phyloP scores from a whole-genome alignment of 331 rosid genomes.

The Pyracantha coccinea region DNA sequence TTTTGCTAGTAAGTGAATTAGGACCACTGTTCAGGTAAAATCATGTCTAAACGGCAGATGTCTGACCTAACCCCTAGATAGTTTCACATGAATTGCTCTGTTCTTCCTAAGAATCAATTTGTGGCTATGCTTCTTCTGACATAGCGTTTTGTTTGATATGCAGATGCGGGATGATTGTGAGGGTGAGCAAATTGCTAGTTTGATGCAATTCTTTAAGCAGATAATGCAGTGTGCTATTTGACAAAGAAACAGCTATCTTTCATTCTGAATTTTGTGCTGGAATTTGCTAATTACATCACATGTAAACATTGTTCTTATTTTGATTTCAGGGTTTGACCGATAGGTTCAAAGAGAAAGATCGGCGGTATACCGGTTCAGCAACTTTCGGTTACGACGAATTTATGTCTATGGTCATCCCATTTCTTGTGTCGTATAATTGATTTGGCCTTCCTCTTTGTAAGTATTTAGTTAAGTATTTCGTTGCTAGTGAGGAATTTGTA shows the following conservation, averaged over 20 bases:
- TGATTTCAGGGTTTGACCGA: slow-evolving; percentile 86
- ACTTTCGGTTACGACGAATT: slow-evolving; percentile 52
- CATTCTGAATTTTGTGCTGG: background rate
- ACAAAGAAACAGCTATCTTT: background rate
- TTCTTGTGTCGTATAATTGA: slow-evolving; percentile 69
- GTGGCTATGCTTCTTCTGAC: slow-evolving; percentile 29
- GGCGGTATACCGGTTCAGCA: slow-evolving; percentile 52
- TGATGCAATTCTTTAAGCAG: background rate
- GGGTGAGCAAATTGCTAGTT: slow-evolving; percentile 39
- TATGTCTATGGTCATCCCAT: slow-evolving; percentile 79
- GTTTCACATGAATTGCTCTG: background rate
- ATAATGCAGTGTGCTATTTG: background rate
- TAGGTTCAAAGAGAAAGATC: slow-evolving; percentile 81
- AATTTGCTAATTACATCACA: background rate
- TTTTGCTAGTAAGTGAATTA: background rate
- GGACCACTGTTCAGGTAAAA: background rate
- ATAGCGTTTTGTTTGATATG: slow-evolving; percentile 25
- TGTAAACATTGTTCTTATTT: background rate
- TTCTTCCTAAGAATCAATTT: background rate
- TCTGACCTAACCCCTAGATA: background rate
- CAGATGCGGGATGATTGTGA: slow-evolving; percentile 91
- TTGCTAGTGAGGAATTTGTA: background rate
- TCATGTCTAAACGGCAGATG: background rate
- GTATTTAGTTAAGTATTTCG: background rate
- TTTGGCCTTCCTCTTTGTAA: background rate